phyloP scores from a whole-genome alignment of 257 asterid genomes.

The Gentiana straminea region DNA sequence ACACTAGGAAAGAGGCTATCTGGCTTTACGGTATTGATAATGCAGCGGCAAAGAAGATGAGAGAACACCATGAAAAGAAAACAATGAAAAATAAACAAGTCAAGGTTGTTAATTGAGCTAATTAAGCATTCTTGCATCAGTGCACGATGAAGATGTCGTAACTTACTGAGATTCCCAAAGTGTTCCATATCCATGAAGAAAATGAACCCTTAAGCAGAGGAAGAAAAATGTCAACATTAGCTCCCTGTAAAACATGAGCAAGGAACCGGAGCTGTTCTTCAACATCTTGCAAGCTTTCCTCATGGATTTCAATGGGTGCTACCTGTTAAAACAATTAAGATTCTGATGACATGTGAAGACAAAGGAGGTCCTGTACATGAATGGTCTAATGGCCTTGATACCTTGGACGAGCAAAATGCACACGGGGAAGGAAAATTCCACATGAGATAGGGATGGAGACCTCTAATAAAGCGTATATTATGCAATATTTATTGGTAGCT shows the following conservation, averaged over 20 bases:
- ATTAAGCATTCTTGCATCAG: background rate
- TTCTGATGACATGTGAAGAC: background rate
- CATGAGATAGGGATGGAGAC: too few relatives aligned
- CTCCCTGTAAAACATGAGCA: slow-evolving; percentile 58
- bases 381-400: too few relatives aligned
- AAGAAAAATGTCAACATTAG: slow-evolving; percentile 34
- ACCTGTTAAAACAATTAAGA: slow-evolving; percentile 39
- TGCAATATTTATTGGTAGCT: too few relatives aligned
- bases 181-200: slow-evolving; percentile 87
- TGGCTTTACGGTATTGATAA: slow-evolving; percentile 43
- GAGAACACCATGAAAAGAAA: slow-evolving; percentile 7
- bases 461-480: too few relatives aligned
- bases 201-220: slow-evolving; percentile 63
- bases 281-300: slow-evolving; percentile 62
- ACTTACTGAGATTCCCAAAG: slow-evolving; percentile 74
- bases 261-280: slow-evolving; percentile 90
- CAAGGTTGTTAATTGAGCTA: background rate
- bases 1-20: slow-evolving; percentile 81
- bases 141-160: slow-evolving; percentile 6
- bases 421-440: too few relatives aligned
- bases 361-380: too few relatives aligned
- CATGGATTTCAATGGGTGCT: slow-evolving; percentile 89
- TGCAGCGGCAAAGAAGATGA: slow-evolving; percentile 10
- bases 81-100: slow-evolving; percentile 1
- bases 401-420: too few relatives aligned